Conservation (phyloP, 176 grass and related monocot species). For the Tillandsia leiboldiana region DNA sequence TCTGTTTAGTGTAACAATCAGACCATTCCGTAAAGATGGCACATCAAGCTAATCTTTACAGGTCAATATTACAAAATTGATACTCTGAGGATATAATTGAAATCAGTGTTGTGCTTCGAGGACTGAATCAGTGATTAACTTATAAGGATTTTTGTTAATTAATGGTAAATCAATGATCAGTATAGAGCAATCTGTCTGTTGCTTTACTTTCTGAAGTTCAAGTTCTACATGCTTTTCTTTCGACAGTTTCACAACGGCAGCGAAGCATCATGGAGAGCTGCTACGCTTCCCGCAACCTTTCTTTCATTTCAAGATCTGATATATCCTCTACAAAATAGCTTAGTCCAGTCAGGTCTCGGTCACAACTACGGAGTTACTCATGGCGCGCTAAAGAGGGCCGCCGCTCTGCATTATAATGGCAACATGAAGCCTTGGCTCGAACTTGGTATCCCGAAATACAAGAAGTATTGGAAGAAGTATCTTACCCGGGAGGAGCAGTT, state of each 20-base stretch:
- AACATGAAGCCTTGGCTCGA: constrained; percentile 86
- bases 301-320: constrained; percentile 51
- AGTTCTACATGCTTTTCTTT: constrained; percentile 3
- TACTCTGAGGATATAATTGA: no score
- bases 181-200: no score
- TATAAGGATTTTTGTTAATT: no score
- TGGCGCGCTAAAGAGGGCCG: constrained; percentile 32
- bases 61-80: no score
- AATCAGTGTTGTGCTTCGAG: no score
- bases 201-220: background rate
- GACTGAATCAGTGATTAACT: no score
- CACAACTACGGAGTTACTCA: constrained; percentile 49
- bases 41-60: no score
- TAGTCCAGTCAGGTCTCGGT: constrained; percentile 49
- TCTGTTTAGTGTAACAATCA: no score
- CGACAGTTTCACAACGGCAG: constrained; percentile 35
- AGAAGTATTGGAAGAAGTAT: constrained; percentile 66
- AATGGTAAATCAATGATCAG: no score
- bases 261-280: constrained; percentile 41
- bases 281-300: constrained; percentile 38
- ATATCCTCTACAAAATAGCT: constrained; percentile 35
- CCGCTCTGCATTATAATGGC: constrained; percentile 59
- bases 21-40: no score
- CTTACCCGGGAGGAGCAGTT: constrained; percentile 46
- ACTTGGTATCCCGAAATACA: constrained; percentile 50